Evolutionary conservation across 2,329 filamentous ascomycete genomes (phyloP).

Genomic region (Pseudogymnoascus sp.): DNA sequence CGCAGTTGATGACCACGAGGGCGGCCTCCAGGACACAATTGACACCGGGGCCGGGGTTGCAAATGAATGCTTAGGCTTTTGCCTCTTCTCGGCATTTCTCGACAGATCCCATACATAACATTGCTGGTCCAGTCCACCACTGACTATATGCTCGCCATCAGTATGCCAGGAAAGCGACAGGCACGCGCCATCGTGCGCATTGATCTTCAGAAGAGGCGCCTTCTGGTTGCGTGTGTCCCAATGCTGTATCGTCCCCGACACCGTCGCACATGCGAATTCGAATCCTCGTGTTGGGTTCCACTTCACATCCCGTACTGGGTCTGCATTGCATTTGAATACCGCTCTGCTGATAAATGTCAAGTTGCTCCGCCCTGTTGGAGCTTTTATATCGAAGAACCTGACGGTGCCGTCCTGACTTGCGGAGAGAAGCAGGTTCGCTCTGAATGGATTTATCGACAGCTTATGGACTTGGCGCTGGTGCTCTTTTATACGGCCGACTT

Average conservation of each 20-base stretch:
- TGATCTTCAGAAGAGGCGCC: constrained; percentile 48
- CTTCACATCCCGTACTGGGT: constrained; percentile 52
- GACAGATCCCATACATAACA: constrained; percentile 60
- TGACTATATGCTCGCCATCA: constrained; percentile 57
- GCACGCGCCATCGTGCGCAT: constrained; percentile 52
- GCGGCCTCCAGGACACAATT: constrained; percentile 53
- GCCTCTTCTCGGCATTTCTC: constrained; percentile 49
- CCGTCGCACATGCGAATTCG: constrained; percentile 55
- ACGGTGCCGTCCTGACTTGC: constrained; percentile 57
- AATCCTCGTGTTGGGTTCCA: constrained; percentile 56
- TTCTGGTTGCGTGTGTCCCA: constrained; percentile 52
- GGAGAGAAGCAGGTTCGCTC: constrained; percentile 48
- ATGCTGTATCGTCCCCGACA: constrained; percentile 52
- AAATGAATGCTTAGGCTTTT: constrained; percentile 56
- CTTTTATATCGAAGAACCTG: constrained; percentile 48
- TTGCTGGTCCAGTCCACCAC: constrained; percentile 51
- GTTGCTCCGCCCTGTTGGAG: constrained; percentile 39
- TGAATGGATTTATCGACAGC: constrained; percentile 53
- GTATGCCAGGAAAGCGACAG: constrained; percentile 58
- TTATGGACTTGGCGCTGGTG: constrained; percentile 56
- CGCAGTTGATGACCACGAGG: constrained; percentile 55
- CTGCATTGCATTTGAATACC: constrained; percentile 37
- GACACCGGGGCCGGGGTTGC: constrained; percentile 52
- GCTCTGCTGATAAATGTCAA: constrained; percentile 33
- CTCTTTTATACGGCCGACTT: constrained; percentile 49